A percentile compares a stretch with the other conserved stretches of the same genome.
Evolutionary conservation across 1,139 yeast genomes (phyloP).

Genomic region (Groenewaldozyma auringiensis): DNA sequence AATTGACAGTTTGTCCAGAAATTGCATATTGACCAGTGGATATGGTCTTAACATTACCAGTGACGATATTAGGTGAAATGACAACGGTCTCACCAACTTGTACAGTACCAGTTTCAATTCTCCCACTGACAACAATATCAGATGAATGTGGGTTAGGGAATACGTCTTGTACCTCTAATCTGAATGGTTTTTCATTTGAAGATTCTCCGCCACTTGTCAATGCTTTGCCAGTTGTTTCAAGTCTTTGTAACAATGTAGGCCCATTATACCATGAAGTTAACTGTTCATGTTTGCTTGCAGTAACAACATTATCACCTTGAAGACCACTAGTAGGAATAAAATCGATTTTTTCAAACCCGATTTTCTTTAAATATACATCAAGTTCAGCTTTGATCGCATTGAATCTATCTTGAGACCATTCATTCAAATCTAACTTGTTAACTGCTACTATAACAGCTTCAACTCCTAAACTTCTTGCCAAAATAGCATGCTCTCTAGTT

Average conservation of each 20-base stretch:
- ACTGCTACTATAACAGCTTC: slow-evolving; percentile 66
- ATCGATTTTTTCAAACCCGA: slow-evolving; percentile 54
- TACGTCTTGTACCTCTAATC: slow-evolving; percentile 38
- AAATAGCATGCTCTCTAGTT: slow-evolving; percentile 84
- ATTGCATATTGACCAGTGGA: slow-evolving; percentile 40
- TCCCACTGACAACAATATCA: slow-evolving; percentile 52
- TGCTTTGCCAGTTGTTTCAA: slow-evolving; percentile 30
- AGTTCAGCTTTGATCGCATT: slow-evolving; percentile 54
- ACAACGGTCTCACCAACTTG: slow-evolving; percentile 69
- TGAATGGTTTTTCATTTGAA: slow-evolving; percentile 27
- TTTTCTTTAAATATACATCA: slow-evolving; percentile 44
- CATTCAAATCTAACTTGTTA: slow-evolving; percentile 75
- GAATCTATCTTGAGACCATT: slow-evolving; percentile 64
- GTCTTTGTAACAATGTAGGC: slow-evolving; percentile 51
- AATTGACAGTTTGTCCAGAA: slow-evolving; percentile 61
- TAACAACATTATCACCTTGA: slow-evolving; percentile 70
- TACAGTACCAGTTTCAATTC: slow-evolving; percentile 65
- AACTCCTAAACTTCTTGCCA: slow-evolving; percentile 81
- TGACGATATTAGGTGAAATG: slow-evolving; percentile 45
- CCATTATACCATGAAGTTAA: slow-evolving; percentile 55
- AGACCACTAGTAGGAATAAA: slow-evolving; percentile 87
- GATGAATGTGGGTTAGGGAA: slow-evolving; percentile 27
- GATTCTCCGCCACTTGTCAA: slow-evolving; percentile 6
- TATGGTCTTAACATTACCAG: slow-evolving; percentile 41
- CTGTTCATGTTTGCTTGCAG: slow-evolving; percentile 20